Evolutionary conservation across 2,329 filamentous ascomycete genomes (phyloP), one percentile per base, ranked within the genome.

Genomic region (Penicillium griseofulvum): DNA sequence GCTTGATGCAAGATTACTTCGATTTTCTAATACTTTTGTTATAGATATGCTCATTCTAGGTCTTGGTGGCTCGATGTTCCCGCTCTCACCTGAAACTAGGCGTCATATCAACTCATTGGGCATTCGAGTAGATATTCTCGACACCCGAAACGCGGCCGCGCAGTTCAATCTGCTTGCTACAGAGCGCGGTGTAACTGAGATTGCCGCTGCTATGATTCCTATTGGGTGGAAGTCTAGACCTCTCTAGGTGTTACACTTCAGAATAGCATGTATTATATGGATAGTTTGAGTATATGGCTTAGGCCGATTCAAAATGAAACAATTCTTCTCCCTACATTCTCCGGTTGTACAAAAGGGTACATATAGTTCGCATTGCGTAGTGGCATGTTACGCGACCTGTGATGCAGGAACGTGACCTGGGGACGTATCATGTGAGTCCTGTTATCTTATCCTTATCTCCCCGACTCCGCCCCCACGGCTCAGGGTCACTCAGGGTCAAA

Each of bases 161-260:
- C 91, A 97, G 72, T 99, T 94, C 74, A 99, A 99, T 70, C 72
- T 99, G 67, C 77, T 99, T 52, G 93, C 91, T n/a, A 97, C 91
- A 17, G 94, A 99, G 77, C 81, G 94, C 49, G 93, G 94, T 1
- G 86, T 94, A 6, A 81, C 85, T 19, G 88, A 93, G 66, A 86
- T 97, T 58, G 93, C 91, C 28, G 93, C 91, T 2, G 93, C 91
- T 10, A 71, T 99, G 74, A 84, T 97, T 72, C 92, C 92, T 0
- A 81, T 94, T 50, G 91, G 91, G 2, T 95, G 90, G 90, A 84
- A 80, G 65, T 87, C 70, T 39, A 50, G 59, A 28, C 48, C 52
- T 54, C 51, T 54, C 16, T 55, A 45, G n/a, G 33, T 7, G 7
- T n/a, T 34, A 17, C 12, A 10, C n/a, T 36, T 22, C 16, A 17